Base-by-base conservation (phyloP, 1,284 basidiomycete genomes). In the Apiotrichum gamsii region DNA sequence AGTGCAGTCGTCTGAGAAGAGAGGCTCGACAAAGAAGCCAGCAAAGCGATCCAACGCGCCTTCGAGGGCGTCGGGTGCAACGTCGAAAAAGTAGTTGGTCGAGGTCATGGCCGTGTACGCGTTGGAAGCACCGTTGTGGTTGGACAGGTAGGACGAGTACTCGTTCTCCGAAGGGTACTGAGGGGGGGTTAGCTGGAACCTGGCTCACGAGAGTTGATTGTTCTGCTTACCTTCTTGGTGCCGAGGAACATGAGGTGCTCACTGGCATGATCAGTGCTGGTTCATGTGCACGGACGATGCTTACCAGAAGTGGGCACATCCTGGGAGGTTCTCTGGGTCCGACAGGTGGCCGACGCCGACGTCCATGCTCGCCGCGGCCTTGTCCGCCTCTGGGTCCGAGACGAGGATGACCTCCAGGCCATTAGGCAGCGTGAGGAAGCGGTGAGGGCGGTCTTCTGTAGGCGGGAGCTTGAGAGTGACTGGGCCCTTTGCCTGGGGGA, bases 221-320 rank as follows among this genome's bases (percentile, higher is more conserved):
- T 34, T 3, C 34, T 19, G 16, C 43, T 41, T 29, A 72, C 72
- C 54, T 69, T 74, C 50, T 76, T 72, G 5, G 75, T 77, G 5
- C 75, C 75, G 59, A 98, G 87, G 74, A 98, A 98, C 57, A 96
- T 76, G 45, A 98, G 71, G 72, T 99, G 94, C 71, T 99, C 94
- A 74, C 93, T 70, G 39, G 6, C 11, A 11, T 11, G 8, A 11
- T 28, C 25, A 28, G 25, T 28, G 25, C n/a, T n/a, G 90, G 63
- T 90, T 90, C 23, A 44, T 38, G 34, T 38, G 11, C 29, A 5
- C 11, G 5, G 13, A 15, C 1, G 20, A 20, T 19, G 57, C 64
- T 49, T 34, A 70, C 68, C 69, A 72, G 57, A 72, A 72, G 58
- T 70, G 69, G 15, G 68, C 70, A 56, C 69, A 73, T 36, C 71